Percentiles rank a stretch among this genome's conserved stretches.
Evolutionary conservation across 2,329 filamentous ascomycete genomes (phyloP).

Genomic region (Cadophora luteo-olivacea): DNA sequence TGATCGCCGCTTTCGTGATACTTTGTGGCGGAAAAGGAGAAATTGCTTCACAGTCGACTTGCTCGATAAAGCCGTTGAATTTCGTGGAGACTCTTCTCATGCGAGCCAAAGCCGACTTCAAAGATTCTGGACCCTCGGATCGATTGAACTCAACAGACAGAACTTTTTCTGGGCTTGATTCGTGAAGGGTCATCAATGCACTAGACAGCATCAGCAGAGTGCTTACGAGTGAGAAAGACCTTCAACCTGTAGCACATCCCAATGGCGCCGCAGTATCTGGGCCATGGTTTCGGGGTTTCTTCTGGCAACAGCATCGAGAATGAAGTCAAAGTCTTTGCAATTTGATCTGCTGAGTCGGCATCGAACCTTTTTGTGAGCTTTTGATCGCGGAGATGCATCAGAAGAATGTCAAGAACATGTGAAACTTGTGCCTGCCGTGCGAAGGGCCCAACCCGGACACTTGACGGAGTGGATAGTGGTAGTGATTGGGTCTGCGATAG

Average conservation of each 20-base stretch:
- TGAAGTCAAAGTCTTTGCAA: constrained; percentile 32
- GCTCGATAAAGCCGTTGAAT: constrained; percentile 26
- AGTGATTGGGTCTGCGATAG: constrained; percentile 21
- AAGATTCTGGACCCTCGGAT: constrained; percentile 23
- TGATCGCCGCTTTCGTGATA: constrained; percentile 18
- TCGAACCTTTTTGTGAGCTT: constrained; percentile 11
- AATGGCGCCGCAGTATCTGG: constrained; percentile 34
- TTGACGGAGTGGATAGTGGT: constrained; percentile 31
- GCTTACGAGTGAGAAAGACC: neutral
- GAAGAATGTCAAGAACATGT: constrained; percentile 29
- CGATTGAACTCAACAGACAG: neutral
- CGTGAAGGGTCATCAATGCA: constrained; percentile 31
- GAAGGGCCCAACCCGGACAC: constrained; percentile 30
- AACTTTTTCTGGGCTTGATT: constrained; percentile 16
- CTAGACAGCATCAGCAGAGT: constrained; percentile 12
- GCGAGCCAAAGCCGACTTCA: constrained; percentile 23
- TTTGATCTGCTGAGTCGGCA: constrained; percentile 29
- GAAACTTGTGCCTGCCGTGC: constrained; percentile 35
- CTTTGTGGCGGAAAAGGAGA: constrained; percentile 31
- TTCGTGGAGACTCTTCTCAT: constrained; percentile 18
- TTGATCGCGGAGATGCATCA: constrained; percentile 24
- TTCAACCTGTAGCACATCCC: constrained; percentile 34
- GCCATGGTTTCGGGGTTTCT: constrained; percentile 34
- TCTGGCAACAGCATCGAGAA: constrained; percentile 33
- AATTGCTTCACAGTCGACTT: constrained; percentile 28